phyloP scores from a whole-genome alignment of 192 early-diverging fungal species.

The Backusella westeae region DNA sequence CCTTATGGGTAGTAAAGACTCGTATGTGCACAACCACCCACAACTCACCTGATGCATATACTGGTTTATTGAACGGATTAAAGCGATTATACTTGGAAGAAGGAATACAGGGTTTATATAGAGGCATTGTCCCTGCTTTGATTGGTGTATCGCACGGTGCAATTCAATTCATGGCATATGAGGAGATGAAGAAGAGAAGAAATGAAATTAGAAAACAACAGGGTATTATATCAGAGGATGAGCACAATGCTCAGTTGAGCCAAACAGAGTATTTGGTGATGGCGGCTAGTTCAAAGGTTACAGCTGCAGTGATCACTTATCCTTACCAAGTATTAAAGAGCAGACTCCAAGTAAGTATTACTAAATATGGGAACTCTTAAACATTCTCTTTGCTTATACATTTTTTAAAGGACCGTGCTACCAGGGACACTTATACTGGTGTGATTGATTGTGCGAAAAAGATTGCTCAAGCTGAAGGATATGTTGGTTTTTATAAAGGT shows the following conservation, averaged over 20 bases:
- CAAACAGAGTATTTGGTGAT: constrained; percentile 77
- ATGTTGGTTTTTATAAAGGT: constrained; percentile 90
- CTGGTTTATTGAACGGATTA: constrained; percentile 64
- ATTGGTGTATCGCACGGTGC: constrained; percentile 96
- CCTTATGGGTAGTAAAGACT: constrained; percentile 84
- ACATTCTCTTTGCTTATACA: background rate
- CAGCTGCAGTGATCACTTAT: constrained; percentile 87
- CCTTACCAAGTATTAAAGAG: constrained; percentile 91
- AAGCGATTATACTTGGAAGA: constrained; percentile 58
- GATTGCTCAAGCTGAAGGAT: constrained; percentile 73
- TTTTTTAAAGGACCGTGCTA: constrained; percentile 33
- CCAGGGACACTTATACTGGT: constrained; percentile 61
- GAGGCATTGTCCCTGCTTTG: constrained; percentile 82
- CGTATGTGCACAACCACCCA: constrained; percentile 73
- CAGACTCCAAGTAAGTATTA: constrained; percentile 71
- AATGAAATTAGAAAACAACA: constrained; percentile 37
- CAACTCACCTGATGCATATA: constrained; percentile 57
- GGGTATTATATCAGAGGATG: constrained; percentile 17
- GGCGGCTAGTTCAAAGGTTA: constrained; percentile 83
- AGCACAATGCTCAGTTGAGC: constrained; percentile 34
- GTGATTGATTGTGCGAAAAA: constrained; percentile 69
- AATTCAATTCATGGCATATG: constrained; percentile 98
- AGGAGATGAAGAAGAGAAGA: constrained; percentile 87
- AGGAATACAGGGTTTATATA: constrained; percentile 73
- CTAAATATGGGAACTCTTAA: background rate